A percentile compares a stretch with the other conserved stretches of the same genome.
Conservation (phyloP, 2,329 filamentous ascomycete species). For the Fusarium udum region DNA sequence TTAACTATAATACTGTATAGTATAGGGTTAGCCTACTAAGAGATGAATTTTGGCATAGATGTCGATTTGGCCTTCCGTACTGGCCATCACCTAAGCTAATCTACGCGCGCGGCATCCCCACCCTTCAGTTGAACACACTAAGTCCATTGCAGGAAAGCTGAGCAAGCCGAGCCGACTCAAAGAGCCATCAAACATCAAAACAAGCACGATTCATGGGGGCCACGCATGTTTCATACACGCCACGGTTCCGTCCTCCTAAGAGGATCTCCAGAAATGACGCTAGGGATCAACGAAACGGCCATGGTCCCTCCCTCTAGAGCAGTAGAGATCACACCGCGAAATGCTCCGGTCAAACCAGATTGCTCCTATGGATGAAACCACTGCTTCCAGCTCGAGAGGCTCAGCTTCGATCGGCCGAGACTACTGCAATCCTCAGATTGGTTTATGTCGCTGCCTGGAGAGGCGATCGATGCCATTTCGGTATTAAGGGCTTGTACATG, state of each 20-base stretch:
- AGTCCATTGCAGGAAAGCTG: constrained; percentile 15
- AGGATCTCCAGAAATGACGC: constrained; percentile 8
- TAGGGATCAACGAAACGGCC: constrained; percentile 29
- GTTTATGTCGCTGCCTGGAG: constrained; percentile 33
- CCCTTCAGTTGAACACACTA: constrained; percentile 12
- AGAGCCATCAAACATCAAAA: constrained; percentile 8
- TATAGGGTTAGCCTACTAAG: too few species aligned
- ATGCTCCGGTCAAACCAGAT: constrained; percentile 11
- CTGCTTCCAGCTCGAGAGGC: constrained; percentile 2
- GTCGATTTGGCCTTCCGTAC: too few species aligned
- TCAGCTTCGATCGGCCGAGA: constrained; percentile 18
- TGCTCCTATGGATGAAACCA: background rate
- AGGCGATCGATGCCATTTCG: constrained; percentile 32
- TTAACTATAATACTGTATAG: too few species aligned
- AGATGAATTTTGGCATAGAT: too few species aligned
- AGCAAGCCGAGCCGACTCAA: constrained; percentile 8
- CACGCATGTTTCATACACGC: constrained; percentile 28
- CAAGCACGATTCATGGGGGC: constrained; percentile 12
- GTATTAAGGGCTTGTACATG: constrained; percentile 23
- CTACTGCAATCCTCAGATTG: constrained; percentile 21
- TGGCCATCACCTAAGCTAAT: constrained; percentile 1
- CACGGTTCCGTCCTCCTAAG: constrained; percentile 21
- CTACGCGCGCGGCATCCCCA: constrained; percentile 37
- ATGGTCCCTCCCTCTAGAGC: constrained; percentile 4
- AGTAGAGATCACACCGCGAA: constrained; percentile 9